Percentiles rank a stretch among this genome's conserved stretches.
These are phyloP conservation scores for Globisporangium radiosum DNA, from an alignment of 352 stramenopile genomes.

Conservation along the genomic window DNA sequence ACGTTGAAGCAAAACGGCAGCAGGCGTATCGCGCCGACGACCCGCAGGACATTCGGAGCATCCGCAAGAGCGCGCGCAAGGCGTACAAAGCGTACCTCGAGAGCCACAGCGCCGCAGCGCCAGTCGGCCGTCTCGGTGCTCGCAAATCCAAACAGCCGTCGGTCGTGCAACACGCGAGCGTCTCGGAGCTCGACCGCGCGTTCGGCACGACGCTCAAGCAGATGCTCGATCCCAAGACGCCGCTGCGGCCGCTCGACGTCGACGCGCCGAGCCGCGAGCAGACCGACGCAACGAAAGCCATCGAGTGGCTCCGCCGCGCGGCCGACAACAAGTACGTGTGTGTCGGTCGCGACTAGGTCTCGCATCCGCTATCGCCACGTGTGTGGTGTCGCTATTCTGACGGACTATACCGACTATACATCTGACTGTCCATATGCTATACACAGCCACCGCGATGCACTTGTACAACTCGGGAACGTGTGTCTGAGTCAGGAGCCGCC, in stretches of 20 bases:
- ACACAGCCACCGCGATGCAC: constrained; percentile 57
- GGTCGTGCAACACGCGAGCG: constrained; percentile 58
- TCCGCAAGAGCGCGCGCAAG: constrained; percentile 69
- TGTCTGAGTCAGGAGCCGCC: constrained; percentile 74
- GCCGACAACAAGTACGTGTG: constrained; percentile 44
- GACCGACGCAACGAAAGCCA: constrained; percentile 53
- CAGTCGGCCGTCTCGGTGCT: constrained; percentile 13
- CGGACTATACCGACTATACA: no score
- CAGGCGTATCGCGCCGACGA: constrained; percentile 34
- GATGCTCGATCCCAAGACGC: constrained; percentile 50
- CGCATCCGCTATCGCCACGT: neutral
- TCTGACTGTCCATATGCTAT: neutral
- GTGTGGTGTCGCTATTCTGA: neutral
- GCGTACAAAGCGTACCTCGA: constrained; percentile 73
- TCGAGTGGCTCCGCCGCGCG: constrained; percentile 78
- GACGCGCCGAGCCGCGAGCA: constrained; percentile 20
- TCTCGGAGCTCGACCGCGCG: constrained; percentile 48
- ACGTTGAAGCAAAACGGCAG: constrained; percentile 69
- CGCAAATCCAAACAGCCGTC: constrained; percentile 12
- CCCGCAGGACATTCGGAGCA: constrained; percentile 57
- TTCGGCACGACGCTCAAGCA: constrained; percentile 70
- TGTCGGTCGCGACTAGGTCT: neutral
- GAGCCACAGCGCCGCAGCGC: constrained; percentile 23
- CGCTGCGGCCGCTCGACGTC: constrained; percentile 39
- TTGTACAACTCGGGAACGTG: constrained; percentile 77